Base-by-base conservation (phyloP, 306 rosid species). In the Rosa chinensis region DNA sequence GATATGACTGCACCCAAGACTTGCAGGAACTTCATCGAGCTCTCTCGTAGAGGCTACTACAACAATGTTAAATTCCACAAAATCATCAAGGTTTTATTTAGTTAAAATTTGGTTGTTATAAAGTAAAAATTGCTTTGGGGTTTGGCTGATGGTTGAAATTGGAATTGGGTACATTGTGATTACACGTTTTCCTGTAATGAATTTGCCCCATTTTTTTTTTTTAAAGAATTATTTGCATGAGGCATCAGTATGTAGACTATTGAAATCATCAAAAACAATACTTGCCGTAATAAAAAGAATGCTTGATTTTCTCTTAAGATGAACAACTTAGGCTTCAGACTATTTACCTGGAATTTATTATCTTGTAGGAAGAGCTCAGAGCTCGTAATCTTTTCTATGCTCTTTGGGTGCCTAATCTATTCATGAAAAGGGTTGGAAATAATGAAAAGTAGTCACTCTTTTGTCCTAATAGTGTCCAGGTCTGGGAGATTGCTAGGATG, bases 1-100 rank as follows among this genome's bases (percentile, higher is more conserved):
- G n/a, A n/a, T n/a, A n/a, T n/a, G n/a, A n/a, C n/a, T n/a, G 84
- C 99, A 3, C 99, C 99, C 8, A 90, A 98, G 77, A 93, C 99
- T 61, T 91, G 96, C 85, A 88, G 99, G 82, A 96, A 96, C 90
- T 96, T 96, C 87, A 86, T 91, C 47, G 99, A 96, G 79, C 98
- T 96, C 17, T 87, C 97, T 81, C 98, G 99, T 66, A 84, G 99
- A 82, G 92, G 90, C 67, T 96, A 96, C 61, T 96, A 96, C 72
- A 87, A 96, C 83, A 92, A 96, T 79, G 93, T 91, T 85, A 96
- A 90, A 49, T 96, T 96, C 87, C 99, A 96, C 85, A 85, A 98
- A 81, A 91, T 96, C 82, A 96, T 96, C 88, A 96, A 93, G 99
- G 99, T 92, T 0, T 13, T 9, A n/a, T n/a, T 40, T 25, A 6